Evolutionary conservation across 805 yeast species (phyloP), one percentile per base, ranked within the genome.

Genomic region (Wickerhamomyces chaumierensis): DNA sequence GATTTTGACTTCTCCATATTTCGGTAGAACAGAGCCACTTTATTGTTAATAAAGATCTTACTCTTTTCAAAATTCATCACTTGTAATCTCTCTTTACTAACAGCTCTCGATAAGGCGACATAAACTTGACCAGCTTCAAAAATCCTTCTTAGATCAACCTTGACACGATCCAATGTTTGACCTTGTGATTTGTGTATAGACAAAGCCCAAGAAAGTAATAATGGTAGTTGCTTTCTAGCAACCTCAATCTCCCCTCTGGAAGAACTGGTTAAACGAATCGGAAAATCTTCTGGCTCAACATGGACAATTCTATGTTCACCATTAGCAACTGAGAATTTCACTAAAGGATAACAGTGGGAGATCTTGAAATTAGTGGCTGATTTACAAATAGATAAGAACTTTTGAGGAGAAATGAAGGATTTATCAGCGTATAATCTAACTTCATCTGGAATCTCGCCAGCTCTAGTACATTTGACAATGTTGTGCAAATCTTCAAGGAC

Each of bases 171-270:
- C 34, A 83, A 67, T 0, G 94, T 81, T 60, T 83, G 94, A 3
- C 94, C 94, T 55, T 83, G 94, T 0, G 92, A 75, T 54, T 83
- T 83, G 53, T 83, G 94, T 37, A 83, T 83, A 0, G 92, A 83
- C 47, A 83, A 56, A 0, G 94, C 87, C 92, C 92, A 83, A 18
- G 92, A 77, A 29, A 83, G 59, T 40, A 81, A 63, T 23, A 83
- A 61, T 1, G 94, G 94, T 3, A 81, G 47, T 52, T 83, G 94
- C 0, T 45, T 53, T 51, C 88, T 65, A 7, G 55, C 55, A 8
- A 68, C 38, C 14, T 43, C 46, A 15, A 49, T 46, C 18, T 46
- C 48, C 3, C 53, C 68, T 1, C 57, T 53, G 1, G 50, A 41
- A 34, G 68, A 69, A 12, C 60, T 63, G 32, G 28, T 62, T 13